Percentiles rank a stretch among this genome's conserved stretches.
phyloP scores from a whole-genome alignment of 192 early-diverging fungal species.

The Neocallimastix lanati region DNA sequence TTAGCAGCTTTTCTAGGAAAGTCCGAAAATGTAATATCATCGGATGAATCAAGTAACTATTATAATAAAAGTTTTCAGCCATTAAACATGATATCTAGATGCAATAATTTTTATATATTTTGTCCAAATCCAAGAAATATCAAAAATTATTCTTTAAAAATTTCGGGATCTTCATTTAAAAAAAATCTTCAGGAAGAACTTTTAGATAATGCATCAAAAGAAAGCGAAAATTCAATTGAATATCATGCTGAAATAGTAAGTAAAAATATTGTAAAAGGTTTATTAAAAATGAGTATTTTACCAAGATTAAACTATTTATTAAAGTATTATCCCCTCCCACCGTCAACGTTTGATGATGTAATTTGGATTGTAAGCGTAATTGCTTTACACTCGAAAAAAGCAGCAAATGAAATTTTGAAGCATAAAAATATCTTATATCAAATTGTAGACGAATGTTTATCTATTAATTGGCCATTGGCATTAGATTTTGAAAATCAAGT shows the following conservation, averaged over 20 bases:
- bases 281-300: neutral
- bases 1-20: conserved; percentile 16
- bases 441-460: neutral
- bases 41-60: neutral
- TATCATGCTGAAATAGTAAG: neutral
- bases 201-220: neutral
- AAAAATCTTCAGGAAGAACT: neutral
- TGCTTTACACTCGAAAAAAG: neutral
- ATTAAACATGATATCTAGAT: neutral
- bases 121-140: neutral
- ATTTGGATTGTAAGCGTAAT: neutral
- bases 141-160: neutral
- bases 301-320: neutral
- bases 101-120: neutral
- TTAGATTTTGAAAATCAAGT: neutral
- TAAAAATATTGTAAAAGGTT: neutral
- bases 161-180: neutral
- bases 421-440: neutral
- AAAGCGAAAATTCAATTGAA: neutral
- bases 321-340: neutral
- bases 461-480: neutral
- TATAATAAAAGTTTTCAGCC: neutral
- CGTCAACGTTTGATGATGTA: neutral
- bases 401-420: neutral
- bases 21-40: neutral